Percentiles rank a stretch among this genome's conserved stretches.
phyloP scores from a whole-genome alignment of 768 basidiomycete genomes.

The Lactarius tabidus region DNA sequence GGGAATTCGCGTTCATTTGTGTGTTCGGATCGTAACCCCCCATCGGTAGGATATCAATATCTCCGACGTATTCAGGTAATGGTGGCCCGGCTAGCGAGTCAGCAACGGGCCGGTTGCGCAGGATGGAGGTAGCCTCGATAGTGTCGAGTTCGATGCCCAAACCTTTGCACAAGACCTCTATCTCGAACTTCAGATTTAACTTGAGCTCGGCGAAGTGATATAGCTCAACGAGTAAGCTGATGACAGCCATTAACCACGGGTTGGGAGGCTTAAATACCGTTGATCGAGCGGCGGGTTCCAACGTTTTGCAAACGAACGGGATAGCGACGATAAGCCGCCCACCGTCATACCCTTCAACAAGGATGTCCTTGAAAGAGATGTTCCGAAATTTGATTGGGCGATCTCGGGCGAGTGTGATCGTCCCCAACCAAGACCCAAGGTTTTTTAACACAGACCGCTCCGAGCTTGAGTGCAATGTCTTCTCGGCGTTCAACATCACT shows the following conservation, averaged over 20 bases:
- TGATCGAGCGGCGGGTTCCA: conserved; percentile 86
- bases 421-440: conserved; percentile 91
- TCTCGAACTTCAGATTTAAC: conserved; percentile 96
- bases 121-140: conserved; percentile 76
- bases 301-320: conserved; percentile 95
- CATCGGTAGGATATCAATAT: conserved; percentile 77
- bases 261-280: conserved; percentile 94
- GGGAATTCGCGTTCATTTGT: conserved; percentile 49
- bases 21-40: conserved; percentile 58
- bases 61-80: conserved; percentile 73
- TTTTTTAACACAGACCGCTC: conserved; percentile 91
- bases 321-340: conserved; percentile 91
- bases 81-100: conserved; percentile 56
- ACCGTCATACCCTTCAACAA: conserved; percentile 92
- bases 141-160: conserved; percentile 83
- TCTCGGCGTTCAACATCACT: conserved; percentile 83
- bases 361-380: conserved; percentile 94
- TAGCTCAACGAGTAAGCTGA: conserved; percentile 89
- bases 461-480: conserved; percentile 76
- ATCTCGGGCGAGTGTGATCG: conserved; percentile 88
- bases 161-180: conserved; percentile 92
- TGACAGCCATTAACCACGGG: conserved; percentile 96
- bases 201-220: conserved; percentile 96
- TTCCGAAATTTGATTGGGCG: conserved; percentile 91
- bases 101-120: conserved; percentile 69